phyloP scores from a whole-genome alignment of 2,329 filamentous ascomycete species.

The Penicillium sp. region DNA sequence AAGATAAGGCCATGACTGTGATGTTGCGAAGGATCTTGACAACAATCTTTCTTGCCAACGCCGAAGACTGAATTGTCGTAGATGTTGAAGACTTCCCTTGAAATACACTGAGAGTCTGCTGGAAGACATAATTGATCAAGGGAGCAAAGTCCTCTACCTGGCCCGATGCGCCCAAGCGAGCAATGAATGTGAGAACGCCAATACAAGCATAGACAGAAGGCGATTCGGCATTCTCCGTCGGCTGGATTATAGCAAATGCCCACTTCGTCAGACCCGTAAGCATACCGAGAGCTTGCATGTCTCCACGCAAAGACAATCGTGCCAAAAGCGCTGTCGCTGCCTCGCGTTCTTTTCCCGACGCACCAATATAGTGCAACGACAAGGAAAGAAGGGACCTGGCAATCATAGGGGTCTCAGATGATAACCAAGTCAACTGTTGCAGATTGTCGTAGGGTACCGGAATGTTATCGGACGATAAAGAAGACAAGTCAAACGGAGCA shows the following conservation, averaged over 20 bases:
- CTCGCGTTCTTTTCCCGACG: slow-evolving; percentile 82
- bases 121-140: slow-evolving; percentile 66
- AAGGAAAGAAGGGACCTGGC: slow-evolving; percentile 69
- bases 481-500: slow-evolving; percentile 85
- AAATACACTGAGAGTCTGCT: slow-evolving; percentile 61
- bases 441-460: slow-evolving; percentile 38
- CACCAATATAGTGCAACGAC: slow-evolving; percentile 68
- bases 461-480: slow-evolving; percentile 64
- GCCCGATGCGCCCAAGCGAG: slow-evolving; percentile 68
- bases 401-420: slow-evolving; percentile 65
- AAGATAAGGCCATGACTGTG: slow-evolving; percentile 62
- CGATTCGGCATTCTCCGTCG: slow-evolving; percentile 38
- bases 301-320: slow-evolving; percentile 74
- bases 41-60: slow-evolving; percentile 75
- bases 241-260: slow-evolving; percentile 63
- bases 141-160: slow-evolving; percentile 72
- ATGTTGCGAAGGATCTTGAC: slow-evolving; percentile 83
- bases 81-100: slow-evolving; percentile 52
- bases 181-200: slow-evolving; percentile 75
- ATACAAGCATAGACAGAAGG: slow-evolving; percentile 71
- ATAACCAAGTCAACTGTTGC: slow-evolving; percentile 46
- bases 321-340: slow-evolving; percentile 83
- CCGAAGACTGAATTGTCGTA: slow-evolving; percentile 64
- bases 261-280: slow-evolving; percentile 68
- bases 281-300: slow-evolving; percentile 80